Conservation (phyloP, 2,329 filamentous ascomycete species). For the Fusarium caatingaense region DNA sequence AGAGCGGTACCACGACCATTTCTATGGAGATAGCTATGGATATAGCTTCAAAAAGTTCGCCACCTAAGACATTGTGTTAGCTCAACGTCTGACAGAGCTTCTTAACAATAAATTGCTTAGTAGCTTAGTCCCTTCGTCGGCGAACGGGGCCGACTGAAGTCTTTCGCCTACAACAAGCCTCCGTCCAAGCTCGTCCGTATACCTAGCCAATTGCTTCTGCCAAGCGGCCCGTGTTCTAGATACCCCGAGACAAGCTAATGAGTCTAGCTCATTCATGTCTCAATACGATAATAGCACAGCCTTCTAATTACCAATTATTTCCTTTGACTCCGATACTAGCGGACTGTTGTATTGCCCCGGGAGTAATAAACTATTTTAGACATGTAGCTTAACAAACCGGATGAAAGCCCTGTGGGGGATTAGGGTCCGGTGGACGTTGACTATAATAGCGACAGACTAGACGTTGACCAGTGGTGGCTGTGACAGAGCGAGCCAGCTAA, state of each 20-base stretch:
- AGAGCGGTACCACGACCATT: neutral
- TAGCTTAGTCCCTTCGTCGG: too few species aligned
- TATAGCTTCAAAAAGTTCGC: neutral
- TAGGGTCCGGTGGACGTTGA: too few species aligned
- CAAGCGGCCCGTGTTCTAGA: neutral
- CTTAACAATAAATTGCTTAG: too few species aligned
- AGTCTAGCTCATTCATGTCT: neutral
- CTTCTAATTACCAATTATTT: neutral
- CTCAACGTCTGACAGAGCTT: too few species aligned
- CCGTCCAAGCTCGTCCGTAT: neutral
- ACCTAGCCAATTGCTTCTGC: neutral
- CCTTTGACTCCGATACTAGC: neutral
- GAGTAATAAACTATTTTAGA: neutral
- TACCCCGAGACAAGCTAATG: neutral
- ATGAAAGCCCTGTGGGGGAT: neutral
- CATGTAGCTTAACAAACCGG: neutral
- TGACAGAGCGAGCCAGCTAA: too few species aligned
- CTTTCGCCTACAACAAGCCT: too few species aligned
- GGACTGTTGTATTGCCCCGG: neutral
- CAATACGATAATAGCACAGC: neutral
- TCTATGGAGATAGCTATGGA: neutral
- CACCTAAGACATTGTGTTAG: neutral
- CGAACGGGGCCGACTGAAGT: too few species aligned
- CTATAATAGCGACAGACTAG: neutral
- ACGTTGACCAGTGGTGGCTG: neutral